Evolutionary conservation across 306 rosid species (phyloP), one percentile per base, ranked within the genome.

Genomic region (Quercus cerris): DNA sequence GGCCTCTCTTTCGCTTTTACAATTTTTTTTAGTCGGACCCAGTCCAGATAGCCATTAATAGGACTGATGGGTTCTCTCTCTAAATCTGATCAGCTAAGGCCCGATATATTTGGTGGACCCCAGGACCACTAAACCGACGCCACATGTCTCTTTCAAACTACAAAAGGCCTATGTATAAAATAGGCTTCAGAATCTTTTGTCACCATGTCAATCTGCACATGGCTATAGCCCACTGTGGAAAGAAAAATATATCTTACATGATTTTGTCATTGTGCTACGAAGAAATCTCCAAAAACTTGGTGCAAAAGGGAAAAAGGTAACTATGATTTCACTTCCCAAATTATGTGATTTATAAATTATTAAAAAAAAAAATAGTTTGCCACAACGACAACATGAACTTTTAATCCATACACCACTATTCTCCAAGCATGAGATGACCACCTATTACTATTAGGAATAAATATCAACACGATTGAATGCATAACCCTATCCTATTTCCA

Each of bases 191-290:
- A 10, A 46, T 67, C 22, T 31, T 46, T 46, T 19, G 33, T 17
- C 51, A 17, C 88, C 92, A 85, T 85, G 88, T 84, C 87, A 85
- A 87, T 61, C 1, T 67, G 91, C 96, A 87, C 97, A 84, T 82
- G 95, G 86, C 83, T 22, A 75, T 83, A 84, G 85, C 80, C 77
- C 78, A 80, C 77, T 74, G 49, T 35, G 49, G 70, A n/a, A 30
- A 71, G 70, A 66, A 74, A 51, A 51, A 62, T 67, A 70, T 75
- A 57, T 77, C 75, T 77, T 75, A 82, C 12, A 49, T 11, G 54
- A 49, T 49, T 10, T 49, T 49, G 54, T 87, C 84, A 85, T 84
- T 85, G 75, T 77, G 75, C 75, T 58, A 78, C 56, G 54, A 83
- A 84, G 69, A 59, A 25, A 82, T 81, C 61, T 76, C 31, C 41